These are phyloP conservation scores for Penicillium sp. DNA, from an alignment of 2,329 filamentous ascomycete species.

Conservation along the genomic window DNA sequence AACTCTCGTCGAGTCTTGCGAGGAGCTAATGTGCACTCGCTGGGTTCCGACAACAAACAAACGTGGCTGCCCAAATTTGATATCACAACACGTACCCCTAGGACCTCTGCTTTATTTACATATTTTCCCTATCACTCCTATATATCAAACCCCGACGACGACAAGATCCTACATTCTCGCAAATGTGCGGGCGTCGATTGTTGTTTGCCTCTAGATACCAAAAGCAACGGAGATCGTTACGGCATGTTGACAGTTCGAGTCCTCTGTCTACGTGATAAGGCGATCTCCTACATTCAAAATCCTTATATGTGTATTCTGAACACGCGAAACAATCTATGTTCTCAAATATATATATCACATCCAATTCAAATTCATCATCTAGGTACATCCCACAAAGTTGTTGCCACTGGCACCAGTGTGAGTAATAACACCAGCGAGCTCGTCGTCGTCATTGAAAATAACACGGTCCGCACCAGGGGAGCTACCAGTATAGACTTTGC, in stretches of 20 bases:
- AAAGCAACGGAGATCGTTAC: conserved; percentile 17
- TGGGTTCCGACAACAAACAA: not conserved
- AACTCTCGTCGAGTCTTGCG: not conserved
- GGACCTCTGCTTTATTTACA: not conserved
- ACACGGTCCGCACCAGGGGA: conserved; percentile 67
- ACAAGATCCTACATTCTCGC: conserved; percentile 21
- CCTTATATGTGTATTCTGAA: too few relatives aligned
- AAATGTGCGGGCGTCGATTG: conserved; percentile 25
- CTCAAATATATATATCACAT: conserved; percentile 40
- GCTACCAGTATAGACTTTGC: conserved; percentile 56
- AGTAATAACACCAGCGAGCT: conserved; percentile 65
- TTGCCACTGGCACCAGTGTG: conserved; percentile 69
- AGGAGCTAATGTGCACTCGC: not conserved
- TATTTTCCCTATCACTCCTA: not conserved
- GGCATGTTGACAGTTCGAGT: conserved; percentile 20
- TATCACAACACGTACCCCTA: not conserved
- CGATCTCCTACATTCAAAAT: conserved; percentile 18
- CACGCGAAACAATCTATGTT: not conserved
- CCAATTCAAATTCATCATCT: conserved; percentile 1
- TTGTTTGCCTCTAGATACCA: conserved; percentile 24
- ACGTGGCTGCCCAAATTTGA: too few relatives aligned
- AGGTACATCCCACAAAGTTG: conserved; percentile 63
- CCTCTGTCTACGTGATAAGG: conserved; percentile 21
- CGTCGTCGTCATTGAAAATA: conserved; percentile 58
- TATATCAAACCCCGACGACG: conserved; percentile 24